A percentile compares a stretch with the other conserved stretches of the same genome.
Evolutionary conservation across 176 grass and related monocot genomes (phyloP).

Genomic region (Olyra latifolia): DNA sequence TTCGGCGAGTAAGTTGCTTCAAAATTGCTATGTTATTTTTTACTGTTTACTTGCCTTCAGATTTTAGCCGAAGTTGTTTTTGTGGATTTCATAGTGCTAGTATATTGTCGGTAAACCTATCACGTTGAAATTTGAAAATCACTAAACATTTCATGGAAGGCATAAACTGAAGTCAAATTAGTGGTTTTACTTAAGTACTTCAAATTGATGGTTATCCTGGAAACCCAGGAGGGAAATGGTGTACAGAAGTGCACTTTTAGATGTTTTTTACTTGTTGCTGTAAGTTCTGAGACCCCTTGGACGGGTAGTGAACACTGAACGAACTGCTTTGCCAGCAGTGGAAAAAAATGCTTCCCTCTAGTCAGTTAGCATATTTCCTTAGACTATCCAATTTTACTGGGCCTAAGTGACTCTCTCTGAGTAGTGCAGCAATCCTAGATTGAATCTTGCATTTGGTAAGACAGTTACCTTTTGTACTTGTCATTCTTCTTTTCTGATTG

Average conservation of each 20-base stretch:
- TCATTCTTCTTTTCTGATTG: not conserved
- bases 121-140: not conserved
- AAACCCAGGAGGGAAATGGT: not conserved
- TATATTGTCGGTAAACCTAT: not conserved
- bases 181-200: not conserved
- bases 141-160: not conserved
- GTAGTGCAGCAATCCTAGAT: not conserved
- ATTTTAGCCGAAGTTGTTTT: not conserved
- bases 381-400: not conserved
- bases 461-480: not conserved
- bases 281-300: not conserved
- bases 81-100: slow-evolving; percentile 4
- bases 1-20: slow-evolving; percentile 65
- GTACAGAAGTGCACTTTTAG: not conserved
- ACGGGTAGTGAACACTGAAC: not conserved
- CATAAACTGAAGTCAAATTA: not conserved
- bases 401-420: not conserved
- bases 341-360: not conserved
- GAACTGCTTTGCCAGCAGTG: not conserved
- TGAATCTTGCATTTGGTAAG: not conserved
- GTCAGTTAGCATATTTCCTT: slow-evolving; percentile 1
- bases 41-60: slow-evolving; percentile 13
- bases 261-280: not conserved
- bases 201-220: not conserved
- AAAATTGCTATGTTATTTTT: not conserved